Evolutionary conservation across 1,139 yeast genomes (phyloP).

Genomic region (Candida sp.): DNA sequence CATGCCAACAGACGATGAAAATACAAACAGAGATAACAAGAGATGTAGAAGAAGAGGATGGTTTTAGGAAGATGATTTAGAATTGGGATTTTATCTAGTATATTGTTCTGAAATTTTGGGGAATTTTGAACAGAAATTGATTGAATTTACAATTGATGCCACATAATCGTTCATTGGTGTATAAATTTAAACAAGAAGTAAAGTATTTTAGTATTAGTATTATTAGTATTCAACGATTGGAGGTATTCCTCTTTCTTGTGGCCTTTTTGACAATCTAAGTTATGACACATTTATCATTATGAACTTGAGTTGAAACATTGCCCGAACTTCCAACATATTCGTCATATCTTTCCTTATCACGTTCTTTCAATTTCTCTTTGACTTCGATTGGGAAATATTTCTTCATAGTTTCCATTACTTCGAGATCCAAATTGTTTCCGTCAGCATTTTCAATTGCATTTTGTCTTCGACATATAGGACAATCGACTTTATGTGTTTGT

Average conservation of each 20-base stretch:
- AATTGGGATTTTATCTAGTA: too few species aligned
- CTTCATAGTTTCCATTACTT: slow-evolving; percentile 51
- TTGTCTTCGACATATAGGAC: slow-evolving; percentile 63
- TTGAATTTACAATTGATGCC: too few species aligned
- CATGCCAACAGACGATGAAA: neutral
- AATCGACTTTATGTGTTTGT: slow-evolving; percentile 51
- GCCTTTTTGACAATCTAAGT: too few species aligned
- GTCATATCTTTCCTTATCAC: slow-evolving; percentile 50
- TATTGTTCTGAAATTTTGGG: neutral
- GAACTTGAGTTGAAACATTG: neutral
- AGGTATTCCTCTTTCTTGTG: too few species aligned
- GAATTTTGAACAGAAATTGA: too few species aligned
- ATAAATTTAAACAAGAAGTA: neutral
- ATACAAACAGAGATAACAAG: neutral
- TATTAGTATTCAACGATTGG: too few species aligned
- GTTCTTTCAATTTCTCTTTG: slow-evolving; percentile 55
- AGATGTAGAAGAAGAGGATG: neutral
- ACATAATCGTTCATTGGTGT: neutral
- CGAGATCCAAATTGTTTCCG: slow-evolving; percentile 55
- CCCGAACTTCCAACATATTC: neutral
- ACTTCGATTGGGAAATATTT: slow-evolving; percentile 65
- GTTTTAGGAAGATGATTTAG: neutral
- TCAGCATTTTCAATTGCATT: slow-evolving; percentile 57
- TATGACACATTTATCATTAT: neutral
- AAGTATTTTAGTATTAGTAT: neutral